A percentile compares a stretch with the other conserved stretches of the same genome.
These are phyloP conservation scores for Clonostachys solani DNA, from an alignment of 2,329 filamentous ascomycete species.

Conservation along the genomic window DNA sequence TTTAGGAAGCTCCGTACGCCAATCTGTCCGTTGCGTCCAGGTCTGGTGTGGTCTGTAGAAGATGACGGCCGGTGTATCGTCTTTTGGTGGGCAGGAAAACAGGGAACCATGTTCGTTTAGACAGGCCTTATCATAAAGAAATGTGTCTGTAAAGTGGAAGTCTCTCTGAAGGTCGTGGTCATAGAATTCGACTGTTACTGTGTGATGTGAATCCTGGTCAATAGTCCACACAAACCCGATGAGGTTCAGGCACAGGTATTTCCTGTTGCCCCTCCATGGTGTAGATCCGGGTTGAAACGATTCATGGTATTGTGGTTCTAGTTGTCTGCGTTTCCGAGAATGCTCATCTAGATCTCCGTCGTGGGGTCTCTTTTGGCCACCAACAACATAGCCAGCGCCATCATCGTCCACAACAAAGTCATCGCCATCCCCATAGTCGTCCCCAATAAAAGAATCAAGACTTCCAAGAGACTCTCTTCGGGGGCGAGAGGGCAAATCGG, in stretches of 20 bases:
- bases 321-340: slow-evolving; percentile 43
- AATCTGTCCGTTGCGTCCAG: slow-evolving; percentile 88
- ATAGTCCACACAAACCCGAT: slow-evolving; percentile 97
- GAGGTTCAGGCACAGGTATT: slow-evolving; percentile 89
- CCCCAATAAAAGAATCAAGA: slow-evolving; percentile 76
- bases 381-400: slow-evolving; percentile 79
- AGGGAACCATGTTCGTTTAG: slow-evolving; percentile 80
- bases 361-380: slow-evolving; percentile 43
- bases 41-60: slow-evolving; percentile 97
- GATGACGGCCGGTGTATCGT: slow-evolving; percentile 67
- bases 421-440: slow-evolving; percentile 53
- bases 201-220: slow-evolving; percentile 89
- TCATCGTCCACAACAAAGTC: slow-evolving; percentile 96
- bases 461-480: slow-evolving; percentile 68
- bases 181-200: slow-evolving; percentile 95
- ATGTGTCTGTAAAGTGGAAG: slow-evolving; percentile 97
- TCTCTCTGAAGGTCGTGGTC: slow-evolving; percentile 89
- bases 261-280: slow-evolving; percentile 90
- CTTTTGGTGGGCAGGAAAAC: slow-evolving; percentile 73
- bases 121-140: slow-evolving; percentile 93
- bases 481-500: slow-evolving; percentile 39
- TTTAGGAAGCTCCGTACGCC: slow-evolving; percentile 80
- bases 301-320: slow-evolving; percentile 68
- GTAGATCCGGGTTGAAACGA: slow-evolving; percentile 93
- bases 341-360: slow-evolving; percentile 45